phyloP scores from a whole-genome alignment of 441 rosid species.

The Erodium moschatum region DNA sequence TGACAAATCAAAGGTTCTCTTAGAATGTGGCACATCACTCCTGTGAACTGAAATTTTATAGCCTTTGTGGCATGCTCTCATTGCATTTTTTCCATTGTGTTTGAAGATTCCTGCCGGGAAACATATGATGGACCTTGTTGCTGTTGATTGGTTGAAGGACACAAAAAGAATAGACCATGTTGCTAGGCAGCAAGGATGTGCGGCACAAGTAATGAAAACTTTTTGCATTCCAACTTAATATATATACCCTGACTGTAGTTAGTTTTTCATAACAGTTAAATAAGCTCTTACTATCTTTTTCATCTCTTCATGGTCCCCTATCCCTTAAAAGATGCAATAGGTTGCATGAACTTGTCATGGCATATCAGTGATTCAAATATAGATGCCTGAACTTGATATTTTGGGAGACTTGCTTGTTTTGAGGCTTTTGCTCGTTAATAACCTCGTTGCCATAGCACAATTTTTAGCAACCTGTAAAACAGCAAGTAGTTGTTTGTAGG shows the following conservation, averaged over 20 bases:
- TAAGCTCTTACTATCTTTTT: not conserved
- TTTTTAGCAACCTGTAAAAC: not conserved
- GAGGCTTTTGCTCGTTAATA: not conserved
- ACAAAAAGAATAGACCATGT: conserved; percentile 96
- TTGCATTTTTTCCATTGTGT: conserved; percentile 19
- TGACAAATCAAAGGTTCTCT: conserved; percentile 75
- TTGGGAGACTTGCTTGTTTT: not conserved
- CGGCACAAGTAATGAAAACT: conserved; percentile 50
- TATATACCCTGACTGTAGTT: not conserved
- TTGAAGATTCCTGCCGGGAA: conserved; percentile 88
- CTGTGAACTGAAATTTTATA: conserved; percentile 7
- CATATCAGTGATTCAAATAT: not conserved
- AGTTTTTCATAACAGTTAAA: not conserved
- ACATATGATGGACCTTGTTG: conserved; percentile 94
- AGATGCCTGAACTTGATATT: conserved; percentile 4
- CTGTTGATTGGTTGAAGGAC: conserved; percentile 99
- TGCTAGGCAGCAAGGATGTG: conserved; percentile 86
- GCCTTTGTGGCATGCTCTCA: conserved; percentile 19
- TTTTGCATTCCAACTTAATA: not conserved
- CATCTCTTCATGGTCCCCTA: not conserved
- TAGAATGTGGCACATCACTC: not conserved
- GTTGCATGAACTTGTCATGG: not conserved
- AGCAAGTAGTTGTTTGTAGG: too few relatives aligned
- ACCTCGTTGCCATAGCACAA: not conserved
- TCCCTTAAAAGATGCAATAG: not conserved